A percentile compares a stretch with the other conserved stretches of the same genome.
These are phyloP conservation scores for Monosporascus sp. DNA, from an alignment of 2,329 filamentous ascomycete genomes.

Conservation along the genomic window DNA sequence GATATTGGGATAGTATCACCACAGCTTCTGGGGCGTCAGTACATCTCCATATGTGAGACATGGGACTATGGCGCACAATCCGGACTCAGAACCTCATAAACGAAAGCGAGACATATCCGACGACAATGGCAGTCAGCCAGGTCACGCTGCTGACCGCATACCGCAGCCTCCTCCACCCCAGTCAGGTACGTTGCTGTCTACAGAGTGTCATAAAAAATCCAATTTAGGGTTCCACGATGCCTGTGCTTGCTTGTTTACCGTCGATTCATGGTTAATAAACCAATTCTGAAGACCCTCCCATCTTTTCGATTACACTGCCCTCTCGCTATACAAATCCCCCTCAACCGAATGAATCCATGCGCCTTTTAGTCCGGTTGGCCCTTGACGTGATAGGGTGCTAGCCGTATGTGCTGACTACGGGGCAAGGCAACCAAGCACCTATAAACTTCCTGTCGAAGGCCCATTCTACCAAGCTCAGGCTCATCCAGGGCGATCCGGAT, in stretches of 20 bases:
- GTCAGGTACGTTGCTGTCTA: slow-evolving; percentile 35
- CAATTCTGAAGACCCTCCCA: too few species aligned
- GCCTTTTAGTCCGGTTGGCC: neutral
- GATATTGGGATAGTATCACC: slow-evolving; percentile 13
- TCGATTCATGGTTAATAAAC: neutral
- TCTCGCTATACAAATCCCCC: neutral
- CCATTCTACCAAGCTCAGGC: slow-evolving; percentile 37
- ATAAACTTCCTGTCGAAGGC: slow-evolving; percentile 51
- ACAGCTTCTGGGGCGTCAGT: slow-evolving; percentile 8
- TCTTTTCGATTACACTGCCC: too few species aligned
- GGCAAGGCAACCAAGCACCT: slow-evolving; percentile 28
- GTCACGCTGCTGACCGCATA: slow-evolving; percentile 33
- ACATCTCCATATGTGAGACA: slow-evolving; percentile 16
- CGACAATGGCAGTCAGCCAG: slow-evolving; percentile 34
- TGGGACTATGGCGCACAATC: slow-evolving; percentile 36
- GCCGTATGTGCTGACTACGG: slow-evolving; percentile 11
- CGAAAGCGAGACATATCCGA: slow-evolving; percentile 42
- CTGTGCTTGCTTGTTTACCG: too few species aligned
- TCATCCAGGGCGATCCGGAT: slow-evolving; percentile 54
- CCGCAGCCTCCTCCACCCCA: slow-evolving; percentile 39
- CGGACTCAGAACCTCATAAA: slow-evolving; percentile 38
- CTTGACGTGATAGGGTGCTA: neutral
- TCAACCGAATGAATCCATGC: neutral
- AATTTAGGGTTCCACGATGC: too few species aligned
- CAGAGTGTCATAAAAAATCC: neutral